Evolutionary conservation across 805 yeast species (phyloP).

Genomic region (Torulaspora maleeae): DNA sequence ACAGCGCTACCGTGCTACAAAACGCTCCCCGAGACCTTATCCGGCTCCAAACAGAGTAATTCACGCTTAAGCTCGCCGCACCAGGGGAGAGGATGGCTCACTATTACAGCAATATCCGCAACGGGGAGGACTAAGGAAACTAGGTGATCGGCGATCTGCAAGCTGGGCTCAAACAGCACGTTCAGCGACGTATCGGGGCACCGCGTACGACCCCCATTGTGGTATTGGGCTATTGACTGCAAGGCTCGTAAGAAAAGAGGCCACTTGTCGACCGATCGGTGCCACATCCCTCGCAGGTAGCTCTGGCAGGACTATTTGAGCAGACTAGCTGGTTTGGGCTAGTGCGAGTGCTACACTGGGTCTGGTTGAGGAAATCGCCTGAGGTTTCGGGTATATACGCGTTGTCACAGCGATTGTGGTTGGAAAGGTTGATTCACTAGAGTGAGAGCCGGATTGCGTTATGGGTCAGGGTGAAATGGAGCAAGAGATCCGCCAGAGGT

Average conservation of each 20-base stretch:
- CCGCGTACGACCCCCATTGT: neutral
- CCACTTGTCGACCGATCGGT: neutral
- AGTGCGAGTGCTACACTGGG: neutral
- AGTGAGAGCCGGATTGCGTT: neutral
- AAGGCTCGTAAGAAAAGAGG: neutral
- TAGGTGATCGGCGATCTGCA: neutral
- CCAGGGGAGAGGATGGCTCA: neutral
- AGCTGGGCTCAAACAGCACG: neutral
- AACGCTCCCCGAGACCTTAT: too few species aligned
- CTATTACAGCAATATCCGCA: too few species aligned
- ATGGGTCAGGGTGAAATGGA: slow-evolving; percentile 3
- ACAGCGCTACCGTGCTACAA: too few species aligned
- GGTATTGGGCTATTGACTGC: neutral
- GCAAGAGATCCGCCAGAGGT: slow-evolving; percentile 6
- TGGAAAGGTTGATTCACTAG: neutral
- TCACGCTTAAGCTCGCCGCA: neutral
- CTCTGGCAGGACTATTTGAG: neutral
- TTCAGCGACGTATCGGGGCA: neutral
- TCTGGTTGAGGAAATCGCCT: neutral
- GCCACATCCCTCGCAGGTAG: neutral
- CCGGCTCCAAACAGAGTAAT: too few species aligned
- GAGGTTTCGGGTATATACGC: neutral
- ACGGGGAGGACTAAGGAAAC: too few species aligned
- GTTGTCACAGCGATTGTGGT: neutral
- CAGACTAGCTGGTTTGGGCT: neutral